Evolutionary conservation across 768 basidiomycete genomes (phyloP).

Genomic region (Tricholoma matsutake): DNA sequence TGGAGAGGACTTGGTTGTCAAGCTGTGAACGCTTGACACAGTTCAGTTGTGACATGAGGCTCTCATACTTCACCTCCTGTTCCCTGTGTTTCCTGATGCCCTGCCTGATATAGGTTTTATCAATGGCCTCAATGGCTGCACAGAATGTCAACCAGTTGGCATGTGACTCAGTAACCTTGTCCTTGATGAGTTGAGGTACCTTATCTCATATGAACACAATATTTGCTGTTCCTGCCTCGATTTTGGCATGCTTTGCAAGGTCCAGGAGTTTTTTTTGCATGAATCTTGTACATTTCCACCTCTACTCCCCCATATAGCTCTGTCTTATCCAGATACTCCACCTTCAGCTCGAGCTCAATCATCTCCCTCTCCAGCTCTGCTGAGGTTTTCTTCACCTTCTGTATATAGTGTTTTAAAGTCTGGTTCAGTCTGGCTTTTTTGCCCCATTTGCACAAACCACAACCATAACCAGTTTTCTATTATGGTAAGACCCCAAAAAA

Average conservation of each 20-base stretch:
- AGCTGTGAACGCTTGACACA: neutral
- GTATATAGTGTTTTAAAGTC: too few relatives aligned
- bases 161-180: neutral
- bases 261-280: neutral
- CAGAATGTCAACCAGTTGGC: neutral
- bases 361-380: neutral
- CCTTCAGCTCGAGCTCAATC: neutral
- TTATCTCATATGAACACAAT: neutral
- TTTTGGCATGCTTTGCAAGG: too few relatives aligned
- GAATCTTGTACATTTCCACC: neutral
- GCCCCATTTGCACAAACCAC: too few relatives aligned
- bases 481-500: too few relatives aligned
- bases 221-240: neutral
- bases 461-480: too few relatives aligned
- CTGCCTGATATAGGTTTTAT: neutral
- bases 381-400: neutral
- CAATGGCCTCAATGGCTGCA: neutral
- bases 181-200: neutral
- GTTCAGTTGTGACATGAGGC: neutral
- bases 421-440: too few relatives aligned
- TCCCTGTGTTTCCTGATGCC: neutral
- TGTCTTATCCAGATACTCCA: neutral
- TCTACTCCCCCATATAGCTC: neutral
- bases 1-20: neutral
- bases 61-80: neutral